A percentile compares a stretch with the other conserved stretches of the same genome.
phyloP scores from a whole-genome alignment of 2,329 filamentous ascomycete genomes.

The Daldinia sp. region DNA sequence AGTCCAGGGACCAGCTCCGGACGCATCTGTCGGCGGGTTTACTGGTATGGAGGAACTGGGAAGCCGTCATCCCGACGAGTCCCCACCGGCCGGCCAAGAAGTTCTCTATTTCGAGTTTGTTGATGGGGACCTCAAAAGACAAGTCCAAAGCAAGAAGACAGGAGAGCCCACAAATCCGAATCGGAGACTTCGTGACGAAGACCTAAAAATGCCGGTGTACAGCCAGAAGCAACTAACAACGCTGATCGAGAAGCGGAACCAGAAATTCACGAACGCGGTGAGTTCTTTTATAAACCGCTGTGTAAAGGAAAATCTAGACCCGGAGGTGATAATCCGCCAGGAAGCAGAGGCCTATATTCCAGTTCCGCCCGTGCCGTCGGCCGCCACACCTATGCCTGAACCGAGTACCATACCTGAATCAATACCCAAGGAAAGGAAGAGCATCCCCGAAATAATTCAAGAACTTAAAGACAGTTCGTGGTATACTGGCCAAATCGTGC shows the following conservation, averaged over 20 bases:
- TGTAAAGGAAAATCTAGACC: conserved; percentile 71
- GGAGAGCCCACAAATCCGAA: conserved; percentile 77
- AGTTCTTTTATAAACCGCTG: conserved; percentile 83
- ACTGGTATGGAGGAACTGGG: conserved; percentile 62
- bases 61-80: conserved; percentile 49
- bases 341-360: conserved; percentile 74
- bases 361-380: conserved; percentile 60
- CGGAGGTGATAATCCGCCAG: conserved; percentile 72
- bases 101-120: conserved; percentile 92
- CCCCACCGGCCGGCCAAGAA: conserved; percentile 63
- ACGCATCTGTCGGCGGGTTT: conserved; percentile 68
- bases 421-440: conserved; percentile 84
- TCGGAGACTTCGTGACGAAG: conserved; percentile 78
- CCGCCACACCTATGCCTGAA: conserved; percentile 50
- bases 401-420: conserved; percentile 69
- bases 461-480: conserved; percentile 86
- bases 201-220: conserved; percentile 90
- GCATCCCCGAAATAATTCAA: conserved; percentile 84
- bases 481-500: conserved; percentile 94
- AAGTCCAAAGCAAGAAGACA: conserved; percentile 78
- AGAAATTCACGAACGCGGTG: conserved; percentile 82
- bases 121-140: conserved; percentile 88
- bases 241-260: conserved; percentile 89
- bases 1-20: conserved; percentile 63
- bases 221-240: conserved; percentile 92